Conservation (phyloP, 768 basidiomycete species). For the Amanita brunnescens region DNA sequence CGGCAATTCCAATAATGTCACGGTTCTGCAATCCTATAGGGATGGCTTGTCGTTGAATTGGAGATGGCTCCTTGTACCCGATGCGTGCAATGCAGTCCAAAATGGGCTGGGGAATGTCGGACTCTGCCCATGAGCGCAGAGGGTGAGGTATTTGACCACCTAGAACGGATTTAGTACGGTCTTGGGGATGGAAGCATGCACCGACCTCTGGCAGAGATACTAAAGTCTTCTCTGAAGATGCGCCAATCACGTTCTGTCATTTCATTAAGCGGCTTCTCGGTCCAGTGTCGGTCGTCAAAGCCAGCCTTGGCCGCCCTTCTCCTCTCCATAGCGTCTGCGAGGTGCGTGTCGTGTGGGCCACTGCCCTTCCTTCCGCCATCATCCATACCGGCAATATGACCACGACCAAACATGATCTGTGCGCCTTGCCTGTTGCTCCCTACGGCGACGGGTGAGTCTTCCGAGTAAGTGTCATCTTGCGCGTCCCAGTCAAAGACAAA, state of each 20-base stretch:
- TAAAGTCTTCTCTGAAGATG: constrained; percentile 98
- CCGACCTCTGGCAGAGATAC: constrained; percentile 83
- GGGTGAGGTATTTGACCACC: constrained; percentile 94
- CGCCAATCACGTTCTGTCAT: constrained; percentile 99
- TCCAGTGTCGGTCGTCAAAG: constrained; percentile 95
- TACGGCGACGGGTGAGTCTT: constrained; percentile 63
- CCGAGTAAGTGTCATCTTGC: constrained; percentile 86
- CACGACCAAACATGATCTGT: constrained; percentile 84
- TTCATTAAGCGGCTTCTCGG: constrained; percentile 83
- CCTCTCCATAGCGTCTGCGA: constrained; percentile 78
- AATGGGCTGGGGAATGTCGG: constrained; percentile 68
- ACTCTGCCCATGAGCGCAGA: constrained; percentile 87
- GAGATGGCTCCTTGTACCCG: constrained; percentile 94
- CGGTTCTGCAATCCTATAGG: constrained; percentile 97
- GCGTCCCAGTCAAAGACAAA: constrained; percentile 99
- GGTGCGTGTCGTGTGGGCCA: constrained; percentile 32
- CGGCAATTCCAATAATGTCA: constrained; percentile 97
- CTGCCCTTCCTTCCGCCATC: constrained; percentile 36
- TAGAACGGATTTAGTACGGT: constrained; percentile 20
- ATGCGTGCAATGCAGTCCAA: constrained; percentile 81
- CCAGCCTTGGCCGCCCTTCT: constrained; percentile 73
- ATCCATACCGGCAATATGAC: constrained; percentile 81
- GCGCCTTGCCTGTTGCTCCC: constrained; percentile 72
- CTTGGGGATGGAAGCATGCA: constrained; percentile 6
- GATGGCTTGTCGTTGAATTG: constrained; percentile 97